phyloP scores from a whole-genome alignment of 2,329 filamentous ascomycete genomes.

The Delphinella strobiligena region DNA sequence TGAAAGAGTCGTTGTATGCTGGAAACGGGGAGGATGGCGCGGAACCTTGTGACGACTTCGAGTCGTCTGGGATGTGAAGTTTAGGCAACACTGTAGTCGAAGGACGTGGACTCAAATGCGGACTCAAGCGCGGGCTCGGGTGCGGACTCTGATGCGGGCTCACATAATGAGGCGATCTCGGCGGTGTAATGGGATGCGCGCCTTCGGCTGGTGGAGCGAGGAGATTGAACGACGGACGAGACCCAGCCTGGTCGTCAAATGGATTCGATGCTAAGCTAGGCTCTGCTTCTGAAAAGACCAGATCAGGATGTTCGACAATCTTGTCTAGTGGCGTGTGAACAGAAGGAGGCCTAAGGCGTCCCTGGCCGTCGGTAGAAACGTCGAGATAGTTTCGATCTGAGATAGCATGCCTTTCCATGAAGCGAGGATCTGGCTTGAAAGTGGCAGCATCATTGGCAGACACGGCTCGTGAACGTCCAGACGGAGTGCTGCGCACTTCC shows the following conservation, averaged over 20 bases:
- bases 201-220: background rate
- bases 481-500: slow-evolving; percentile 18
- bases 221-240: background rate
- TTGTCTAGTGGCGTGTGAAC: slow-evolving; percentile 4
- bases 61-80: slow-evolving; percentile 25
- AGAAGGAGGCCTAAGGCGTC: slow-evolving; percentile 6
- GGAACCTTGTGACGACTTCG: slow-evolving; percentile 18
- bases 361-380: slow-evolving; percentile 13
- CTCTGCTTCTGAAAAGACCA: background rate
- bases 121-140: too few species aligned
- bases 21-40: slow-evolving; percentile 54
- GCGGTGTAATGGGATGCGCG: background rate
- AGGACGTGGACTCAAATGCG: too few species aligned
- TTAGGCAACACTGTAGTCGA: slow-evolving; percentile 18
- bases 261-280: background rate
- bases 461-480: slow-evolving; percentile 36
- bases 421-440: slow-evolving; percentile 30
- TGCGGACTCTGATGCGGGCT: background rate
- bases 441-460: slow-evolving; percentile 46
- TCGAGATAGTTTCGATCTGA: background rate
- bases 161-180: background rate
- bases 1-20: slow-evolving; percentile 41
- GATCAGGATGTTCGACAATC: background rate
- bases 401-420: slow-evolving; percentile 6
- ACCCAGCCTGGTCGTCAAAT: background rate